Evolutionary conservation across 1,139 yeast species (phyloP).

Genomic region (Lodderomyces metapsilosis): DNA sequence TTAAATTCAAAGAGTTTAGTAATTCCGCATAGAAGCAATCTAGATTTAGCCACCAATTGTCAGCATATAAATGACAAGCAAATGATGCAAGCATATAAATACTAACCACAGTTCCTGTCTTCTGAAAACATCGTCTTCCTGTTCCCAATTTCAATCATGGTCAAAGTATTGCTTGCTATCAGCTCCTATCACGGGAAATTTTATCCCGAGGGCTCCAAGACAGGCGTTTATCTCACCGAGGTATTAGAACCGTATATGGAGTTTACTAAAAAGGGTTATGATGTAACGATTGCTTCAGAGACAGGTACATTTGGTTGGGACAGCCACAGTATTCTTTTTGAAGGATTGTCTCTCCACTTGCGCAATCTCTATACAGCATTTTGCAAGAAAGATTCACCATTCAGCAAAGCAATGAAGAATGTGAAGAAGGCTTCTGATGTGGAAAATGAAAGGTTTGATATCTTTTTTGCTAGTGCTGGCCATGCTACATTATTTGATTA

Average conservation of each 20-base stretch:
- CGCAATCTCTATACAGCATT: slow-evolving; percentile 43
- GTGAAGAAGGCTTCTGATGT: slow-evolving; percentile 46
- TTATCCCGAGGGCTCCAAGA: slow-evolving; percentile 53
- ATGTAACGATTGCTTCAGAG: slow-evolving; percentile 57
- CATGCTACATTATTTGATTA: slow-evolving; percentile 61
- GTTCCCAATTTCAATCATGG: no score
- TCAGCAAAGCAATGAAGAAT: slow-evolving; percentile 30
- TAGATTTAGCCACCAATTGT: neutral
- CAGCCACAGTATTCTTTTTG: slow-evolving; percentile 45
- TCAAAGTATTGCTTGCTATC: slow-evolving; percentile 50
- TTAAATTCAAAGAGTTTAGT: no score
- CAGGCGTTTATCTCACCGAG: slow-evolving; percentile 58
- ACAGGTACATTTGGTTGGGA: slow-evolving; percentile 56
- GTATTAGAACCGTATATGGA: slow-evolving; percentile 56
- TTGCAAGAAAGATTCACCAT: slow-evolving; percentile 38
- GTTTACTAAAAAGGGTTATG: slow-evolving; percentile 46
- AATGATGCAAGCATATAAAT: neutral
- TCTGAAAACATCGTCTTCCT: no score
- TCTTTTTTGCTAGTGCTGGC: slow-evolving; percentile 64
- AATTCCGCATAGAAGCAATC: neutral
- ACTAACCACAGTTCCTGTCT: neutral
- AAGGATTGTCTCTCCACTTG: slow-evolving; percentile 26
- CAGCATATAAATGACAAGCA: neutral
- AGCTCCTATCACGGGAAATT: slow-evolving; percentile 50
- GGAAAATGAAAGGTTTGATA: slow-evolving; percentile 45